Evolutionary conservation across 2,329 filamentous ascomycete species (phyloP).

Genomic region (Aschersonia sp.): DNA sequence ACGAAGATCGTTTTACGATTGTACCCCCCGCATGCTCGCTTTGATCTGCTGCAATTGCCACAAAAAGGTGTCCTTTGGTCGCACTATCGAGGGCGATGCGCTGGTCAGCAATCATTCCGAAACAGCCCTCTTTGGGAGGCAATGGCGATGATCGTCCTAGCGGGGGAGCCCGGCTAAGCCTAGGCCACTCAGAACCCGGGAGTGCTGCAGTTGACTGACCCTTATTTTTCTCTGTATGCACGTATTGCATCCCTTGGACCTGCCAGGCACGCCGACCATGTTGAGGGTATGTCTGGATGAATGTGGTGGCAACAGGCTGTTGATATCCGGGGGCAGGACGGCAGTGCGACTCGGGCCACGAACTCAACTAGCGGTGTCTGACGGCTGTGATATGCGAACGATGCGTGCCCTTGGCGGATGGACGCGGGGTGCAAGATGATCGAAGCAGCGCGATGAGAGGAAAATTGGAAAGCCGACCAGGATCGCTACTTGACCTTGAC

Average conservation of each 20-base stretch:
- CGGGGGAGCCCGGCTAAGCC: no score
- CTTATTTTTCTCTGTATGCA: neutral
- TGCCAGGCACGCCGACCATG: neutral
- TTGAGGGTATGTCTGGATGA: neutral
- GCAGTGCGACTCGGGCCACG: no score
- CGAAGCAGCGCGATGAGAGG: no score
- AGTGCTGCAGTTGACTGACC: neutral
- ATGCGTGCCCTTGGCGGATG: no score
- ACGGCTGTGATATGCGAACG: no score
- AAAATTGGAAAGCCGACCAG: no score
- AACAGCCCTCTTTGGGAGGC: no score
- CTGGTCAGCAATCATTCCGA: neutral
- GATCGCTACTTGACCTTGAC: no score
- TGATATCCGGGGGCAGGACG: neutral
- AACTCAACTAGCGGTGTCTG: no score
- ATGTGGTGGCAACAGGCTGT: neutral
- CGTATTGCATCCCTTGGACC: neutral
- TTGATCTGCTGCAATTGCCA: slow-evolving; percentile 5
- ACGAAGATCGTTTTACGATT: slow-evolving; percentile 3
- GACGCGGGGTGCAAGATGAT: no score
- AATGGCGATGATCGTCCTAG: no score
- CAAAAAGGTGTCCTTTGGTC: slow-evolving; percentile 4
- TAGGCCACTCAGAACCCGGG: no score
- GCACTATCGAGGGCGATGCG: neutral
- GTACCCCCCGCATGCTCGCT: slow-evolving; percentile 4